Conservation (phyloP, 768 basidiomycete species). For the Boletus sp. region DNA sequence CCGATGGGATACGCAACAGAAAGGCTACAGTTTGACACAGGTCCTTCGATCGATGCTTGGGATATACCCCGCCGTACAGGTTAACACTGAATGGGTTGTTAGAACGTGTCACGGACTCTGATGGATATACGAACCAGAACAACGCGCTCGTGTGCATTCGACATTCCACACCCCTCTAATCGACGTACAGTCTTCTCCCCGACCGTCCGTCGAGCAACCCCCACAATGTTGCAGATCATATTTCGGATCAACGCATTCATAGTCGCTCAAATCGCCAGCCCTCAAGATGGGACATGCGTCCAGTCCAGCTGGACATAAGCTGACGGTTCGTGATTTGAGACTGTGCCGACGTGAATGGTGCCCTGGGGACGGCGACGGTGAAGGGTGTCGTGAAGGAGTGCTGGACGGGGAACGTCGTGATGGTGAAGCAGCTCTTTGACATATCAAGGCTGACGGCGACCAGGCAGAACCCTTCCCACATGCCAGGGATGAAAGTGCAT, state of each 20-base stretch:
- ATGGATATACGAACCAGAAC: conserved; percentile 44
- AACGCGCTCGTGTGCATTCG: conserved; percentile 58
- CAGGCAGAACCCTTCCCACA: conserved; percentile 49
- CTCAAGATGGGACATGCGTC: conserved; percentile 57
- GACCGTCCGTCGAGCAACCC: conserved; percentile 63
- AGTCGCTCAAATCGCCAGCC: conserved; percentile 40
- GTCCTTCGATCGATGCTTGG: conserved; percentile 12
- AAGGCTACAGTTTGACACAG: conserved; percentile 11
- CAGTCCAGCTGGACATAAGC: conserved; percentile 52
- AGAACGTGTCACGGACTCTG: not conserved
- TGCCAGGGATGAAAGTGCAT: not conserved
- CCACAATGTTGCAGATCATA: conserved; percentile 73
- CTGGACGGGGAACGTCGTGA: conserved; percentile 5
- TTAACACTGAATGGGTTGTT: conserved; percentile 6
- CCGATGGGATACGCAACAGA: not conserved
- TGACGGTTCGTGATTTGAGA: conserved; percentile 36
- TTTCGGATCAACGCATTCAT: conserved; percentile 62
- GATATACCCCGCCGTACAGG: conserved; percentile 14
- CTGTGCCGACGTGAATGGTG: conserved; percentile 25
- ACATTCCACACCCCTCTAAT: conserved; percentile 68
- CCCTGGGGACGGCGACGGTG: conserved; percentile 36
- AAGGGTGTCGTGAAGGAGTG: conserved; percentile 28
- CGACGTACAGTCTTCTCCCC: conserved; percentile 68
- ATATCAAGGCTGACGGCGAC: conserved; percentile 42
- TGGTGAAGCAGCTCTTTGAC: conserved; percentile 35